Conservation (phyloP, 148 eudicot genomes). For the Arctostaphylos glauca region DNA sequence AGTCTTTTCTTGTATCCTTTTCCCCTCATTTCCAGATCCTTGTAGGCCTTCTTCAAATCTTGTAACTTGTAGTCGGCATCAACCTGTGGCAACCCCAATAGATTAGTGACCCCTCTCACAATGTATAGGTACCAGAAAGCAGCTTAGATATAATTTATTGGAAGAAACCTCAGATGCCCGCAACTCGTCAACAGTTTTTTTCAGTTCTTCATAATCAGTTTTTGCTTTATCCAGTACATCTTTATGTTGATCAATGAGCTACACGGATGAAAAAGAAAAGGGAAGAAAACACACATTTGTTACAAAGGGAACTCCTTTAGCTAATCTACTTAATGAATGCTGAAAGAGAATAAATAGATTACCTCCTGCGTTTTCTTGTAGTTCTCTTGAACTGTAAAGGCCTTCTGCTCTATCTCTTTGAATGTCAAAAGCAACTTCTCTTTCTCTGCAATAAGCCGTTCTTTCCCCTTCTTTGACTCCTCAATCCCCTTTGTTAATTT, state of each 20-base stretch:
- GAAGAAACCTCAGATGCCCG: conserved; percentile 82
- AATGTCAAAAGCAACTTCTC: conserved; percentile 51
- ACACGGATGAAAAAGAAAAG: conserved; percentile 8
- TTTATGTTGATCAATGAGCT: conserved; percentile 85
- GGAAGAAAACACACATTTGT: background rate
- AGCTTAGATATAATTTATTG: background rate
- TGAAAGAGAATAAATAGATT: background rate
- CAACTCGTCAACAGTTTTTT: conserved; percentile 73
- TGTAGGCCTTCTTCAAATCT: conserved; percentile 74
- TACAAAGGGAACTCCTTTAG: background rate
- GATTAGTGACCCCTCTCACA: background rate
- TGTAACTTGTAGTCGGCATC: conserved; percentile 94
- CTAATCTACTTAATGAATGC: background rate
- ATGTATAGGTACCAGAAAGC: background rate
- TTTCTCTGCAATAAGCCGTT: conserved; percentile 57
- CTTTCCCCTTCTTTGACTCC: conserved; percentile 82
- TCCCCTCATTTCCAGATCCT: conserved; percentile 82
- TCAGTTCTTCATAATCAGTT: conserved; percentile 64
- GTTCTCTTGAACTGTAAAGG: conserved; percentile 72
- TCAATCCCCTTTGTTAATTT: conserved; percentile 78
- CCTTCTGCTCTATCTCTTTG: conserved; percentile 79
- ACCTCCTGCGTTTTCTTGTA: conserved; percentile 81
- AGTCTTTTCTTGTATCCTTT: conserved; percentile 76
- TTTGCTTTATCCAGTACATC: conserved; percentile 79
- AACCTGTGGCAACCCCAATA: conserved; percentile 48